Percentiles rank a stretch among this genome's conserved stretches.
These are phyloP conservation scores for Posidonia oceanica DNA, from an alignment of 116 monocot species.

Conservation along the genomic window DNA sequence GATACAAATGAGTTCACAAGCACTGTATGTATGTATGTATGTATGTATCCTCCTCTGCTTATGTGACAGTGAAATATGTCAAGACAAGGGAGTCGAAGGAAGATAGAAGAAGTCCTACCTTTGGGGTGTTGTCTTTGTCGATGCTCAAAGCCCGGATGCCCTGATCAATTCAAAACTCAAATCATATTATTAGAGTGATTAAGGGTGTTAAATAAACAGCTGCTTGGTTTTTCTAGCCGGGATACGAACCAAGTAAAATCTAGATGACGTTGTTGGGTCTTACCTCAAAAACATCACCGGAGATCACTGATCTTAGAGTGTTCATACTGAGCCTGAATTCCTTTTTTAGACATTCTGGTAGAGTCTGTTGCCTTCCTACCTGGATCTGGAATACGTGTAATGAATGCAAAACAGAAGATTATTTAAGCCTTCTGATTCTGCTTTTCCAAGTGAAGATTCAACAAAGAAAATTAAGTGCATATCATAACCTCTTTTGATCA, in stretches of 20 bases:
- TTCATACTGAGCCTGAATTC: slow-evolving; percentile 86
- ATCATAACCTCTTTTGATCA: no score
- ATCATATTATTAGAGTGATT: background rate
- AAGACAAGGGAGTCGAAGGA: background rate
- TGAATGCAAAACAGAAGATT: background rate
- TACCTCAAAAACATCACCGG: slow-evolving; percentile 87
- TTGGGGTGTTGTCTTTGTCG: slow-evolving; percentile 89
- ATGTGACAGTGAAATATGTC: background rate
- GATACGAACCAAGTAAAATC: background rate
- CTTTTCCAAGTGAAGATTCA: no score
- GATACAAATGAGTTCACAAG: background rate
- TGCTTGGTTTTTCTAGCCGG: no score
- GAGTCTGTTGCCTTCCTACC: slow-evolving; percentile 57
- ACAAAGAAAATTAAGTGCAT: no score
- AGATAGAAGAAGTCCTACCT: slow-evolving; percentile 26
- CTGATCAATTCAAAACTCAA: slow-evolving; percentile 16
- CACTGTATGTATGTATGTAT: no score
- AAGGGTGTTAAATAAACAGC: background rate
- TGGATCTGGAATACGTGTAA: slow-evolving; percentile 32
- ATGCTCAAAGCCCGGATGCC: slow-evolving; percentile 83
- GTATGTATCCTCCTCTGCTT: no score
- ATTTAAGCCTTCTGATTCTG: no score
- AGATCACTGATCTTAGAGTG: slow-evolving; percentile 55
- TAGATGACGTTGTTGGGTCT: background rate
- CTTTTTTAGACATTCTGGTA: slow-evolving; percentile 72